phyloP scores from a whole-genome alignment of 2,329 filamentous ascomycete genomes.

The Myriangium duriaei region DNA sequence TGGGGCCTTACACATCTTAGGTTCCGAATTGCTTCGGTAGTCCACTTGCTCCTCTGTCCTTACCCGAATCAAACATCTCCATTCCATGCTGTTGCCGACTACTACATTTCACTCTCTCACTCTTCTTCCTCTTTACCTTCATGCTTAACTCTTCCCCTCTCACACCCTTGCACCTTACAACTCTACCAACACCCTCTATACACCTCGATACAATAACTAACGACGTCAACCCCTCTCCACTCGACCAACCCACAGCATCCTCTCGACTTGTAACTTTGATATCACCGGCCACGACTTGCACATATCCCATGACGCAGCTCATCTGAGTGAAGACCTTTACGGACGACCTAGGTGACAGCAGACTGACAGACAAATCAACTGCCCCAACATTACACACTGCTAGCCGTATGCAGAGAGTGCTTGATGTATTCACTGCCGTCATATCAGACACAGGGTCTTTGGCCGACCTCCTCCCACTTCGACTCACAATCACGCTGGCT shows the following conservation, averaged over 20 bases:
- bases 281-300: too few relatives aligned
- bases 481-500: slow-evolving; percentile 12
- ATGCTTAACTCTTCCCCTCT: background rate
- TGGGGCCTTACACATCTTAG: background rate
- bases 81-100: background rate
- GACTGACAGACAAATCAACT: too few relatives aligned
- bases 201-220: too few relatives aligned
- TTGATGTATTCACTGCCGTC: slow-evolving; percentile 23
- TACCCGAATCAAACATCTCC: background rate
- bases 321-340: too few relatives aligned
- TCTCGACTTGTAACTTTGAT: too few relatives aligned
- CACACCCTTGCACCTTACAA: slow-evolving; percentile 1
- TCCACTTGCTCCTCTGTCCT: background rate
- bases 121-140: background rate
- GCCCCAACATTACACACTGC: too few relatives aligned
- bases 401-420: slow-evolving; percentile 19
- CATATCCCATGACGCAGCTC: too few relatives aligned
- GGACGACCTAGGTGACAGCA: too few relatives aligned
- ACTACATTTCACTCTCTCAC: background rate
- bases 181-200: background rate
- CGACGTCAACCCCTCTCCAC: too few relatives aligned
- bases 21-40: background rate
- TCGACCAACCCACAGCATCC: too few relatives aligned
- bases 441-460: slow-evolving; percentile 20
- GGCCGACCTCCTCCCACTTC: slow-evolving; percentile 11